Evolutionary conservation across 2,329 filamentous ascomycete species (phyloP).

Genomic region (Chrysoporthe deuterocubensis): DNA sequence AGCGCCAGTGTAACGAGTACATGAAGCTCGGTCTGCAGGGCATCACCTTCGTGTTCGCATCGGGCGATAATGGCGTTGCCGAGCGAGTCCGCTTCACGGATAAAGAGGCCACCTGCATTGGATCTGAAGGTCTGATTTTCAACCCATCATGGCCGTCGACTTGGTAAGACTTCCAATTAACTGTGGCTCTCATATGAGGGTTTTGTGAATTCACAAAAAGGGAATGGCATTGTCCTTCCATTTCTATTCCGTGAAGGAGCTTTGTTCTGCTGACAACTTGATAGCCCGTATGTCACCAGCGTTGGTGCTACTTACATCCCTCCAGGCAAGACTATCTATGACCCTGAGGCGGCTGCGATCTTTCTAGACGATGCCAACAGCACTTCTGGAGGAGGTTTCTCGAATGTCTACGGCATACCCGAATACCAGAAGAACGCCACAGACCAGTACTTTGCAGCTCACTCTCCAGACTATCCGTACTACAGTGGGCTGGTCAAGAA

Average conservation of each 20-base stretch:
- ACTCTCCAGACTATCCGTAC: conserved; percentile 29
- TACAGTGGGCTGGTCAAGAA: conserved; percentile 29
- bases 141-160: conserved; percentile 52
- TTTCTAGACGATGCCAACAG: conserved; percentile 20
- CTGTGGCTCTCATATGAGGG: too few relatives aligned
- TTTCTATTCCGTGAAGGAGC: not conserved
- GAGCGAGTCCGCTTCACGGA: conserved; percentile 4
- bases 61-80: conserved; percentile 51
- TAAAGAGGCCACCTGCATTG: conserved; percentile 31
- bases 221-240: not conserved
- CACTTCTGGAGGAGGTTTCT: conserved; percentile 50
- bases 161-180: conserved; percentile 38
- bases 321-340: conserved; percentile 20
- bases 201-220: too few relatives aligned
- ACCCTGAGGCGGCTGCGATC: conserved; percentile 31
- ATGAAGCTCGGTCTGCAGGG: conserved; percentile 57
- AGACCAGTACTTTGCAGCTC: conserved; percentile 42
- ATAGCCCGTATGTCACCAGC: conserved; percentile 43
- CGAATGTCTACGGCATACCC: conserved; percentile 48
- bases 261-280: not conserved
- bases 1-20: conserved; percentile 54
- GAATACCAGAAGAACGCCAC: conserved; percentile 48
- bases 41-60: conserved; percentile 51
- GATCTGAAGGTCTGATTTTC: conserved; percentile 47
- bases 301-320: conserved; percentile 31